Percentiles rank a stretch among this genome's conserved stretches.
These are phyloP conservation scores for Pichia membranifaciens DNA, from an alignment of 805 yeast genomes.

Conservation along the genomic window DNA sequence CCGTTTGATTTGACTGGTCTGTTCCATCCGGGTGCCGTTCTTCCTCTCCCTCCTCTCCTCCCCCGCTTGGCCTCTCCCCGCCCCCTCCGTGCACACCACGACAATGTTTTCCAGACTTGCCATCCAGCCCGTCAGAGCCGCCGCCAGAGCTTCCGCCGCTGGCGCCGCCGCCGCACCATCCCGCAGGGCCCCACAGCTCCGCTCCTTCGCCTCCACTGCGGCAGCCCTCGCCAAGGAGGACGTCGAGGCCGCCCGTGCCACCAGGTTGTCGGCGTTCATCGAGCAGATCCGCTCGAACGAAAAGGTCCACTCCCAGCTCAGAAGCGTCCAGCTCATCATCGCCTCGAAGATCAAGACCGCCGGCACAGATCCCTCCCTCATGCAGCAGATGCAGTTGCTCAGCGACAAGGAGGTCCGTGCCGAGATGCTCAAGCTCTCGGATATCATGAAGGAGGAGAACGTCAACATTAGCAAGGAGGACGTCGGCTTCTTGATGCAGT, in stretches of 20 bases:
- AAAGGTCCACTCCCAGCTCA: conserved; percentile 5
- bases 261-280: conserved; percentile 4
- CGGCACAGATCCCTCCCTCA: conserved; percentile 14
- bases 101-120: too few relatives aligned
- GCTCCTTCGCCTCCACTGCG: background rate
- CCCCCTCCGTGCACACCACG: too few relatives aligned
- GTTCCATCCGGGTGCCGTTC: too few relatives aligned
- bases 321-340: conserved; percentile 9
- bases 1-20: too few relatives aligned
- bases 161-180: background rate
- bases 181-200: background rate
- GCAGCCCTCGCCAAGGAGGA: conserved; percentile 3
- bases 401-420: conserved; percentile 26
- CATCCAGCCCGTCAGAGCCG: too few relatives aligned
- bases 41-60: too few relatives aligned
- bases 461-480: conserved; percentile 24
- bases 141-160: background rate
- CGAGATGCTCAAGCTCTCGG: conserved; percentile 20
- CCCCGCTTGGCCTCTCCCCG: too few relatives aligned
- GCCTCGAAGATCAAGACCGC: conserved; percentile 10
- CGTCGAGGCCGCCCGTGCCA: conserved; percentile 5
- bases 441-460: conserved; percentile 20
- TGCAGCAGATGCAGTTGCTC: conserved; percentile 26
- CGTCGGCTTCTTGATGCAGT: conserved; percentile 21
- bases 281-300: conserved; percentile 6